These are phyloP conservation scores for Microcera coccophila DNA, from an alignment of 2,329 filamentous ascomycete species.

Conservation along the genomic window DNA sequence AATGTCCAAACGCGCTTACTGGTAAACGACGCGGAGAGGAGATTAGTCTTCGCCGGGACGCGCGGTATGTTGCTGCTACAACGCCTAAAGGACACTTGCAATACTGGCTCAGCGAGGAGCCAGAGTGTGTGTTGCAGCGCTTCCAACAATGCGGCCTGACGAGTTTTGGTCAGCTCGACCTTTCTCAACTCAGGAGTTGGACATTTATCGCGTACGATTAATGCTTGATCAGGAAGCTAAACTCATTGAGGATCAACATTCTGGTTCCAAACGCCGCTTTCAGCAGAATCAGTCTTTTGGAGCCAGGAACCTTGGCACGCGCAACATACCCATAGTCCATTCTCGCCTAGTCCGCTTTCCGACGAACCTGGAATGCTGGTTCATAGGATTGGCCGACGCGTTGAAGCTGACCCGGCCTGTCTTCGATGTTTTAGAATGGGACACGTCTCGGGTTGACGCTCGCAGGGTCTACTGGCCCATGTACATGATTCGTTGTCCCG, in stretches of 20 bases:
- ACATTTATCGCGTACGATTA: too few species aligned
- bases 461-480: background rate
- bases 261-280: background rate
- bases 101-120: background rate
- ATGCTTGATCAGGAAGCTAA: background rate
- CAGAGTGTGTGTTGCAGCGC: too few species aligned
- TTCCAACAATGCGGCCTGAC: background rate
- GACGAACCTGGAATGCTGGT: background rate
- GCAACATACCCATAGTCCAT: background rate
- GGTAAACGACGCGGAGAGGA: background rate
- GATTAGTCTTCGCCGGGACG: background rate
- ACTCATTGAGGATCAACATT: background rate
- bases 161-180: background rate
- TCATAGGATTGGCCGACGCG: background rate
- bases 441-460: background rate
- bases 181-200: too few species aligned
- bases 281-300: background rate
- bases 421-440: background rate
- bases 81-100: background rate
- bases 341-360: background rate
- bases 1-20: background rate
- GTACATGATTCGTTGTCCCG: background rate
- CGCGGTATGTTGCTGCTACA: background rate
- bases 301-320: background rate
- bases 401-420: background rate